Percentiles rank a stretch among this genome's conserved stretches.
phyloP scores from a whole-genome alignment of 2,329 filamentous ascomycete species.

The Mariannaea elegans region DNA sequence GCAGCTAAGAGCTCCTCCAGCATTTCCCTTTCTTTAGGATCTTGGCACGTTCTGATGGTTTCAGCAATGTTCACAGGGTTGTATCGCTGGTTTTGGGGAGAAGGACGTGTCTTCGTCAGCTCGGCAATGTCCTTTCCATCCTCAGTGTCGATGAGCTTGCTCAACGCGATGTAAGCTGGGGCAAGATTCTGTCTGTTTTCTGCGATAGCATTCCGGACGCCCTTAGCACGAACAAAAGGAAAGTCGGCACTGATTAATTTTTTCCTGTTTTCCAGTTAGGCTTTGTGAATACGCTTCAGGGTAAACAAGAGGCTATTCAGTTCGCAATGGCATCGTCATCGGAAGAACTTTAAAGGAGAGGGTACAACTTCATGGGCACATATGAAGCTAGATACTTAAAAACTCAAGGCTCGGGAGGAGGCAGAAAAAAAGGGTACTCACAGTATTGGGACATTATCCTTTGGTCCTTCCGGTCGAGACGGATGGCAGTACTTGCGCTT shows the following conservation, averaged over 20 bases:
- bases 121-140: neutral
- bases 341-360: neutral
- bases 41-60: slow-evolving; percentile 6
- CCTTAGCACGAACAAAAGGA: slow-evolving; percentile 24
- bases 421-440: slow-evolving; percentile 13
- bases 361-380: neutral
- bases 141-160: slow-evolving; percentile 5
- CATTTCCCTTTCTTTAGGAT: slow-evolving; percentile 14
- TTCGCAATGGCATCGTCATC: too few species aligned
- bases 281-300: neutral
- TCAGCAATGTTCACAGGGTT: slow-evolving; percentile 11
- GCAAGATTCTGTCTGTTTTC: slow-evolving; percentile 25
- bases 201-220: slow-evolving; percentile 20
- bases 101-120: slow-evolving; percentile 23
- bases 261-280: slow-evolving; percentile 26
- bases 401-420: neutral
- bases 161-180: slow-evolving; percentile 29
- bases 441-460: slow-evolving; percentile 3
- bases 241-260: slow-evolving; percentile 36
- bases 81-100: slow-evolving; percentile 5
- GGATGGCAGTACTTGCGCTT: slow-evolving; percentile 25
- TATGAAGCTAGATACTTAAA: neutral
- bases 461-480: neutral
- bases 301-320: too few species aligned
- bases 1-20: slow-evolving; percentile 34